A percentile compares a stretch with the other conserved stretches of the same genome.
phyloP scores from a whole-genome alignment of 2,329 filamentous ascomycete genomes.

The Bipolaris gigantea region DNA sequence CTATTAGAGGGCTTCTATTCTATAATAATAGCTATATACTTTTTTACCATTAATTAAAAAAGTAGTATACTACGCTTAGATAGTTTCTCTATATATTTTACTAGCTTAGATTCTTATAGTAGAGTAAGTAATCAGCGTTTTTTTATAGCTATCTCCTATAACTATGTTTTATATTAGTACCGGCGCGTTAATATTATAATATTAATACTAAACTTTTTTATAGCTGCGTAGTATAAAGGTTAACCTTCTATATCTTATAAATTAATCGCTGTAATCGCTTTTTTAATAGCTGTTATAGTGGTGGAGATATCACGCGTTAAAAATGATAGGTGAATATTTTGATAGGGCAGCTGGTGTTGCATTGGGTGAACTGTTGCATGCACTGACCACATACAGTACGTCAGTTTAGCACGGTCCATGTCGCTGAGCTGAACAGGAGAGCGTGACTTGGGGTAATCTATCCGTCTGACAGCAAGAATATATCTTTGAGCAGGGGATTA shows the following conservation, averaged over 20 bases:
- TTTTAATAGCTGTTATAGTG: background rate
- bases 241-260: background rate
- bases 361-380: no score
- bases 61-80: no score
- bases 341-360: no score
- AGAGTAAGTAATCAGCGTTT: background rate
- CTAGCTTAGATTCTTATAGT: background rate
- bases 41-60: no score
- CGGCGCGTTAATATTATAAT: background rate
- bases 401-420: constrained; percentile 10
- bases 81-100: no score
- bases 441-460: background rate
- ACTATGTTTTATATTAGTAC: background rate
- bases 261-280: background rate
- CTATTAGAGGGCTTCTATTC: no score
- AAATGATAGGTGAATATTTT: background rate
- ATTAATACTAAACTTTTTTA: background rate
- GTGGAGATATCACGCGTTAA: background rate
- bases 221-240: background rate
- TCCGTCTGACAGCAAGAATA: no score
- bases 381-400: no score
- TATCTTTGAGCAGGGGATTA: no score
- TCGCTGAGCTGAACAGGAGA: constrained; percentile 4
- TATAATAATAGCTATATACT: no score
- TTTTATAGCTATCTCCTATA: background rate